Evolutionary conservation across 352 stramenopile genomes (phyloP).

Genomic region (Phytophthora uliginosa): DNA sequence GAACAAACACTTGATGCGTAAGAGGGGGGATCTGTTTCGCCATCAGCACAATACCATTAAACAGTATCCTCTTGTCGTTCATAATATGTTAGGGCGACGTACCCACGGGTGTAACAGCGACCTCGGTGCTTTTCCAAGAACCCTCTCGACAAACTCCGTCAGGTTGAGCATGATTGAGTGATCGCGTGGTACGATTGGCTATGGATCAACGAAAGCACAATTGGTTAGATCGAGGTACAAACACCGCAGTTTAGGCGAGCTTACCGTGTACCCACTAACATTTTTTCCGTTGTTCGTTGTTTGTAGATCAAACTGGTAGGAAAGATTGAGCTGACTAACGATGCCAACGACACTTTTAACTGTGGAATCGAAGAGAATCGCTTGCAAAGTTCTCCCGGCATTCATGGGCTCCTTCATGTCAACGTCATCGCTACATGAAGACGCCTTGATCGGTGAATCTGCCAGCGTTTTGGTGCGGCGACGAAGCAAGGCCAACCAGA

Average conservation of each 20-base stretch:
- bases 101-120: conserved; percentile 58
- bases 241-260: neutral
- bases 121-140: conserved; percentile 47
- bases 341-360: conserved; percentile 58
- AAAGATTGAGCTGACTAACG: conserved; percentile 68
- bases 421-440: conserved; percentile 24
- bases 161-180: conserved; percentile 88
- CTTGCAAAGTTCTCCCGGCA: conserved; percentile 34
- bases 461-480: conserved; percentile 19
- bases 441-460: neutral
- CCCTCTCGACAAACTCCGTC: conserved; percentile 76
- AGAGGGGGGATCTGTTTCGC: conserved; percentile 44
- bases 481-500: conserved; percentile 71
- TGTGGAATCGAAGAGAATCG: conserved; percentile 60
- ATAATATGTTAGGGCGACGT: conserved; percentile 20
- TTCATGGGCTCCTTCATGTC: conserved; percentile 32
- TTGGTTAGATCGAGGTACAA: neutral
- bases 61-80: neutral
- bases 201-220: conserved; percentile 8
- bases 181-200: conserved; percentile 76
- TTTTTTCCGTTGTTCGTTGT: conserved; percentile 45
- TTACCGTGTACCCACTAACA: conserved; percentile 67
- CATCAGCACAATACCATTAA: conserved; percentile 8
- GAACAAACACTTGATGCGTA: conserved; percentile 44
- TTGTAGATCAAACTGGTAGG: conserved; percentile 74